Percentiles rank a stretch among this genome's conserved stretches.
Evolutionary conservation across 345 rosid species (phyloP).

Genomic region (Eucalyptus microcorys): DNA sequence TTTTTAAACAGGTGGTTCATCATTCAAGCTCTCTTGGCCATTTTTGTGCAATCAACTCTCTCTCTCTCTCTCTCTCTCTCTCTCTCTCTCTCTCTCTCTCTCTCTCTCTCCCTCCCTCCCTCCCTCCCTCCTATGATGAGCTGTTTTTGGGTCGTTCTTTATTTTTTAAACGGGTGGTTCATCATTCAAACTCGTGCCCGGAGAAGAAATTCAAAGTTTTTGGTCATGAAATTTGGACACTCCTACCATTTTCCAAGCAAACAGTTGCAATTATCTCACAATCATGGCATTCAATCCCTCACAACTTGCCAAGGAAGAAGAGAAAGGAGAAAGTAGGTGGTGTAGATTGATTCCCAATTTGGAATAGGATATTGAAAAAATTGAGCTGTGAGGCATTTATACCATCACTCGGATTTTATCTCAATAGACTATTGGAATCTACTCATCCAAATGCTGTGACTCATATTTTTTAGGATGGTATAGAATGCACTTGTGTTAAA

Average conservation of each 20-base stretch:
- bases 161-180: not conserved
- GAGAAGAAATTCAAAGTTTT: not conserved
- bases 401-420: accelerated
- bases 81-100: not conserved
- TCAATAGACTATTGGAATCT: not conserved
- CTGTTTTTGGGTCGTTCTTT: not conserved
- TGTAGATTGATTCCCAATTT: not conserved
- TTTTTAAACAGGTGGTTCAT: too few relatives aligned
- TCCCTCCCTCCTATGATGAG: not conserved
- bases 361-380: not conserved
- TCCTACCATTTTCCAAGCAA: not conserved
- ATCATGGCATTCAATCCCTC: not conserved
- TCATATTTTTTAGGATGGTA: not conserved
- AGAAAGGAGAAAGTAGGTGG: not conserved
- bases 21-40: not conserved
- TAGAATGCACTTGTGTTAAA: not conserved
- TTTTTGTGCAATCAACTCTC: not conserved
- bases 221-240: not conserved
- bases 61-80: too few relatives aligned
- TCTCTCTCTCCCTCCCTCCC: not conserved
- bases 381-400: not conserved
- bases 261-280: not conserved
- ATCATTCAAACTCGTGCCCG: not conserved
- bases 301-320: not conserved
- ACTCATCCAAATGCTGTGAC: accelerated